phyloP scores from a whole-genome alignment of 768 basidiomycete genomes.

The Lentinus brumalis region DNA sequence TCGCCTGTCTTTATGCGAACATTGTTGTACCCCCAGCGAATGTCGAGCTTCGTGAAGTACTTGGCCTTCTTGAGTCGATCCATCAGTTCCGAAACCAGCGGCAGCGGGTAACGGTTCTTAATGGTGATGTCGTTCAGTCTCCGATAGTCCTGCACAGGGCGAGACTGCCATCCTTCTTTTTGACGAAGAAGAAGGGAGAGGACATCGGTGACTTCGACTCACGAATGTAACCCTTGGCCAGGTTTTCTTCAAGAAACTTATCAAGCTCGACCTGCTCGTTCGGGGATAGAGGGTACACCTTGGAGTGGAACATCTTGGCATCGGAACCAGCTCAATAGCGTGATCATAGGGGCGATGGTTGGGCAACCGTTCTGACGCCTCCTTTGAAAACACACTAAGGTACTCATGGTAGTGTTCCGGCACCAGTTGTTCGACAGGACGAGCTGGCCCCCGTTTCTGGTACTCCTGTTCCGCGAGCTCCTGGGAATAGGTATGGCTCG shows the following conservation, averaged over 20 bases:
- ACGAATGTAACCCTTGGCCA: constrained; percentile 21
- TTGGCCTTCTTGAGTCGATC: constrained; percentile 23
- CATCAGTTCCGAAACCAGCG: constrained; percentile 27
- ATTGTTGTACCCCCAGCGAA: constrained; percentile 29
- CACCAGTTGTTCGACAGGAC: too few relatives aligned
- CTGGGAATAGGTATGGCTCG: too few relatives aligned
- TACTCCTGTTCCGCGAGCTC: too few relatives aligned
- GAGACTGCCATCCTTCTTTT: constrained; percentile 33
- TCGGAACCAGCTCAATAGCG: background rate
- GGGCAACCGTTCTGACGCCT: constrained; percentile 24
- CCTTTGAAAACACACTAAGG: constrained; percentile 26
- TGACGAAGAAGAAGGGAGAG: constrained; percentile 27
- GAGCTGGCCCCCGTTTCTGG: too few relatives aligned
- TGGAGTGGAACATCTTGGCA: too few relatives aligned
- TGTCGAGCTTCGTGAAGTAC: constrained; percentile 34
- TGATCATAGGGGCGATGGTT: constrained; percentile 19
- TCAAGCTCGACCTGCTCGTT: too few relatives aligned
- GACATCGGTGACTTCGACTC: constrained; percentile 25
- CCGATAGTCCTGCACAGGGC: constrained; percentile 8
- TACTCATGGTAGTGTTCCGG: background rate
- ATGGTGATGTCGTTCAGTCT: constrained; percentile 22
- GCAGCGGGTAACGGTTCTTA: constrained; percentile 25
- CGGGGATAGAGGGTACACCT: too few relatives aligned
- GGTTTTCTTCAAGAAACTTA: constrained; percentile 22
- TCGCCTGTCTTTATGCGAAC: background rate